Conservation (phyloP, 2,329 filamentous ascomycete species). For the Coleophoma eucalyptorum region DNA sequence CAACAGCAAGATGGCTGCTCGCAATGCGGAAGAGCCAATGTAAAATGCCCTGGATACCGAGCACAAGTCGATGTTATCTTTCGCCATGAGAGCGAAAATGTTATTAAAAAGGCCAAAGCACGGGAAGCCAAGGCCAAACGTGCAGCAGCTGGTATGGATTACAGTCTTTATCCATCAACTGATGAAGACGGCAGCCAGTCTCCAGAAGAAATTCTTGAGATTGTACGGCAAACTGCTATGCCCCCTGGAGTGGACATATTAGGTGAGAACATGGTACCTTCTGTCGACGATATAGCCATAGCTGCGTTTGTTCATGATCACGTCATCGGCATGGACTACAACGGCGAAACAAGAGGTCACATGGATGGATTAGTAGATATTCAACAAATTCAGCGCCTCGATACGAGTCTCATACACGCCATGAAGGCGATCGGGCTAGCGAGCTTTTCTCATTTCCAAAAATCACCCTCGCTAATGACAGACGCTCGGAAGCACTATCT, state of each 20-base stretch:
- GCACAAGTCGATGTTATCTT: slow-evolving; percentile 55
- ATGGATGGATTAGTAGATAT: slow-evolving; percentile 51
- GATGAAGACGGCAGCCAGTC: not conserved
- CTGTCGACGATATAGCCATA: slow-evolving; percentile 21
- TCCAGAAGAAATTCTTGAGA: slow-evolving; percentile 8
- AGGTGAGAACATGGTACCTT: slow-evolving; percentile 25
- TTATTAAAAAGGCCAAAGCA: slow-evolving; percentile 42
- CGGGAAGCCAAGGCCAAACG: slow-evolving; percentile 21
- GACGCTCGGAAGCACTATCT: slow-evolving; percentile 47
- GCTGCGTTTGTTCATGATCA: slow-evolving; percentile 21
- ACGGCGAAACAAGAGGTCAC: slow-evolving; percentile 40
- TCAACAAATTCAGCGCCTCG: slow-evolving; percentile 33
- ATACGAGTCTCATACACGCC: slow-evolving; percentile 42
- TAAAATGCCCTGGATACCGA: slow-evolving; percentile 50
- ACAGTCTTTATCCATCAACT: not conserved
- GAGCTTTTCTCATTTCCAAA: slow-evolving; percentile 38
- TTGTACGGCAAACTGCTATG: slow-evolving; percentile 28
- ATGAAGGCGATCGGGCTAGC: slow-evolving; percentile 53
- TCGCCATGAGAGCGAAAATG: slow-evolving; percentile 51
- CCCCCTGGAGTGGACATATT: slow-evolving; percentile 9
- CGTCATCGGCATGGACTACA: slow-evolving; percentile 31
- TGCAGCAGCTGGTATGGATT: not conserved
- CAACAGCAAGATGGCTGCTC: slow-evolving; percentile 47
- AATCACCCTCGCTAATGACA: slow-evolving; percentile 35
- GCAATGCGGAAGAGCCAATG: slow-evolving; percentile 49